Evolutionary conservation across 2,329 filamentous ascomycete species (phyloP).

Genomic region (Fusarium armeniacum): DNA sequence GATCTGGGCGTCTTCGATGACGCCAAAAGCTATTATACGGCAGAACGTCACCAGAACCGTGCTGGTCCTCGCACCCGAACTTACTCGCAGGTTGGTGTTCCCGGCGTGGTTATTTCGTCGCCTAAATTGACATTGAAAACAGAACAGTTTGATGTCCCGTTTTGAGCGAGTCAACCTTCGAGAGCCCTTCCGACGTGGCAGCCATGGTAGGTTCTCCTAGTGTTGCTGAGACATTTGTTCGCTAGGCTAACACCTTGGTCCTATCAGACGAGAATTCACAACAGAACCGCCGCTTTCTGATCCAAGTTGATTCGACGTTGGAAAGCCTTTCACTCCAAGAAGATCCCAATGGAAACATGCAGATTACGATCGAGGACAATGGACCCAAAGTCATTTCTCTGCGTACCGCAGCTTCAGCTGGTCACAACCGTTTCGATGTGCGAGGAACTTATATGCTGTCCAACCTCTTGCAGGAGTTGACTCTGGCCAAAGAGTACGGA

Average conservation of each 20-base stretch:
- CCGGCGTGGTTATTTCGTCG: neutral
- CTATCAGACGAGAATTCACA: constrained; percentile 77
- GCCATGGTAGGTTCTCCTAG: constrained; percentile 63
- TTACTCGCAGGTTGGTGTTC: constrained; percentile 65
- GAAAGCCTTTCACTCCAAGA: constrained; percentile 85
- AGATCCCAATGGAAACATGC: constrained; percentile 93
- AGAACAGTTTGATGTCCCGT: constrained; percentile 69
- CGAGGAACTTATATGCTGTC: constrained; percentile 98
- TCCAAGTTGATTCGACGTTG: constrained; percentile 88
- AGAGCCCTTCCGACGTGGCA: constrained; percentile 70
- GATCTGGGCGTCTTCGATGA: constrained; percentile 69
- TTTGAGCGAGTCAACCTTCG: constrained; percentile 66
- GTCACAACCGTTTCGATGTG: constrained; percentile 89
- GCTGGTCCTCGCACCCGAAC: constrained; percentile 67
- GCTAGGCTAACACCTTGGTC: constrained; percentile 16
- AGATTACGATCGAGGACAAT: constrained; percentile 96
- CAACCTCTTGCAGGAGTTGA: constrained; percentile 94
- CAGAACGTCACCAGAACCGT: constrained; percentile 67
- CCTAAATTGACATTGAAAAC: constrained; percentile 48
- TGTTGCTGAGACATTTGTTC: neutral
- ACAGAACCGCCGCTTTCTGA: constrained; percentile 81
- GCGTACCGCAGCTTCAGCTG: constrained; percentile 87
- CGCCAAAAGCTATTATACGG: constrained; percentile 71
- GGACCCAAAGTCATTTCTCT: constrained; percentile 92
- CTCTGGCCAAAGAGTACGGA: constrained; percentile 90